Evolutionary conservation across 176 grass and related monocot species (phyloP).

Genomic region (Saccharum spontaneum): DNA sequence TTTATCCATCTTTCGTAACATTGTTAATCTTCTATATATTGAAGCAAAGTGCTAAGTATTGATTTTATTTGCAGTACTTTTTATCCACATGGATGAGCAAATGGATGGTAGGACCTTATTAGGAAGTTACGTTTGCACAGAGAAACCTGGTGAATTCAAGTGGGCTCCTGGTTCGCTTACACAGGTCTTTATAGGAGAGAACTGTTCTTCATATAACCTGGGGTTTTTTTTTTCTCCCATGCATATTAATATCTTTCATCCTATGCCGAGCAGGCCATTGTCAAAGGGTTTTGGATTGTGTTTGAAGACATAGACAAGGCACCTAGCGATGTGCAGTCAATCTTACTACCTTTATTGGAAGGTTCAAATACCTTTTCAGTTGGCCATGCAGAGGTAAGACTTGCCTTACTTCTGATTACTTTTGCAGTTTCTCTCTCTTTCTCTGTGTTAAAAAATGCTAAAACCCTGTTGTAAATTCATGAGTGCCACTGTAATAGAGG

Average conservation of each 20-base stretch:
- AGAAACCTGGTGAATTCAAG: constrained; percentile 88
- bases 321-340: constrained; percentile 84
- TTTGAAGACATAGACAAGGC: constrained; percentile 98
- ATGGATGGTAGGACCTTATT: constrained; percentile 94
- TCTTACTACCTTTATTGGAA: constrained; percentile 85
- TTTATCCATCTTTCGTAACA: background rate
- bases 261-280: constrained; percentile 53
- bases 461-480: no score
- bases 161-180: constrained; percentile 95
- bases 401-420: constrained; percentile 7
- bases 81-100: constrained; percentile 94
- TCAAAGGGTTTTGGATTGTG: constrained; percentile 90
- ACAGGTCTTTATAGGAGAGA: constrained; percentile 56
- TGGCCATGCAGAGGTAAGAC: constrained; percentile 76
- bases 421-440: no score
- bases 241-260: constrained; percentile 21
- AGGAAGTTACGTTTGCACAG: constrained; percentile 87
- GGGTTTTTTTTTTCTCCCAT: background rate
- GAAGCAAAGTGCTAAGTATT: constrained; percentile 6
- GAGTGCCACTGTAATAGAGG: constrained; percentile 4
- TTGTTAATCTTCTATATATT: constrained; percentile 9
- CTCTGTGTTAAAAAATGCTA: no score
- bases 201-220: constrained; percentile 10
- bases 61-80: constrained; percentile 67
- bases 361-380: constrained; percentile 75